phyloP scores from a whole-genome alignment of 768 basidiomycete genomes.

The Fomitopsis serialis region DNA sequence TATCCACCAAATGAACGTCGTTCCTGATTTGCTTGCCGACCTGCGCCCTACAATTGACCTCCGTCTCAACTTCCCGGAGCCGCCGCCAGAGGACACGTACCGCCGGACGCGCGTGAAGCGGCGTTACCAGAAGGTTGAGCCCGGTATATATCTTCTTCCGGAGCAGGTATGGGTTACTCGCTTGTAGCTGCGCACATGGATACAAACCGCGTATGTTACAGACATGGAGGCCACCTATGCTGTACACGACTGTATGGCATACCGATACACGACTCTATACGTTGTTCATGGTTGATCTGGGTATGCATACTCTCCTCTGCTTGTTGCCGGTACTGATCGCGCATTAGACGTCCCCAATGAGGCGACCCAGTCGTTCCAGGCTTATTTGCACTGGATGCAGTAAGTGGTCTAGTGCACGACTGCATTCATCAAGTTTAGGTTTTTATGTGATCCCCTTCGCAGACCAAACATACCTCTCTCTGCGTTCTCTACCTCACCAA shows the following conservation, averaged over 20 bases:
- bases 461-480: conserved; percentile 84
- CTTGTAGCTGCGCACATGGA: not conserved
- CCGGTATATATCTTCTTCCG: conserved; percentile 63
- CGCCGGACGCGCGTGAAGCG: conserved; percentile 21
- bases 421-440: too few species aligned
- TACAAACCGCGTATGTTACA: conserved; percentile 18
- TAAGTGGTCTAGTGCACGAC: conserved; percentile 32
- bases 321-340: not conserved
- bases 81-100: conserved; percentile 22
- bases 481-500: conserved; percentile 37
- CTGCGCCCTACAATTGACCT: conserved; percentile 74
- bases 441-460: too few species aligned
- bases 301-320: conserved; percentile 30
- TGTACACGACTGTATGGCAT: conserved; percentile 80
- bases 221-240: conserved; percentile 60
- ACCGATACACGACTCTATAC: conserved; percentile 79
- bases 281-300: conserved; percentile 83
- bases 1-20: conserved; percentile 83
- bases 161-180: conserved; percentile 48
- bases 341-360: conserved; percentile 77
- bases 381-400: conserved; percentile 86
- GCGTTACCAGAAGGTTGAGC: conserved; percentile 47
- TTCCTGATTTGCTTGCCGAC: conserved; percentile 79
- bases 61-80: conserved; percentile 50
- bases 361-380: conserved; percentile 54